Evolutionary conservation across 805 yeast species (phyloP), one percentile per base, ranked within the genome.

Genomic region (Ogataea polymorpha): DNA sequence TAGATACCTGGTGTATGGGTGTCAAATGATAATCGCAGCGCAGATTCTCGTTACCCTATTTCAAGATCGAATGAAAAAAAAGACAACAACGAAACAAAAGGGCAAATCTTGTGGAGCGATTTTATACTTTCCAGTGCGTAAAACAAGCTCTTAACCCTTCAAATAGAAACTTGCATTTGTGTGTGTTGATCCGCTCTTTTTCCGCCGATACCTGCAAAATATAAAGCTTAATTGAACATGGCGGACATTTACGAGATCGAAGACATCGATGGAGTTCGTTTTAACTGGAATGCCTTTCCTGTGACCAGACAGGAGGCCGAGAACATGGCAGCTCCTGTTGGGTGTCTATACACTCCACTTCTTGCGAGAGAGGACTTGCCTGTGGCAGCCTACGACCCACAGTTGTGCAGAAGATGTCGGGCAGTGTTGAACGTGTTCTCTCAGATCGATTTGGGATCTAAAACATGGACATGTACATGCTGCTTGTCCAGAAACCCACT

Each of bases 311-410:
- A 80, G 30, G 98, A 93, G 63, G 93, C 96, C 14, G 82, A 82
- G 55, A 84, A 93, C 53, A 84, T 89, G 57, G 95, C 91, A 14
- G 90, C 93, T 23, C 99, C 99, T 10, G 82, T 93, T 26, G 96
- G 97, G 30, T 83, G 96, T 41, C 68, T 93, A 48, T 93, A 89
- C 71, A 90, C 97, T n/a, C 99, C 99, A 7, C 74, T 93, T 54
- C 80, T 87, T 56, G 79, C 78, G 43, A 77, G 86, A 51, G 84
- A 82, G 45, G 89, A 82, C 49, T 70, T 88, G 48, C 82, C 87
- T 13, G 67, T 86, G 39, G 88, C 91, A 42, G 77, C 77, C 54
- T 88, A 89, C 64, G 96, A 90, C 62, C 97, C 97, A 10, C 80
- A 81, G 37, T 66, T 78, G 31, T 90, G 97, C 68, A 75, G 89